Base-by-base conservation (phyloP, 2,329 filamentous ascomycete genomes). In the Ophiostoma sp. region DNA sequence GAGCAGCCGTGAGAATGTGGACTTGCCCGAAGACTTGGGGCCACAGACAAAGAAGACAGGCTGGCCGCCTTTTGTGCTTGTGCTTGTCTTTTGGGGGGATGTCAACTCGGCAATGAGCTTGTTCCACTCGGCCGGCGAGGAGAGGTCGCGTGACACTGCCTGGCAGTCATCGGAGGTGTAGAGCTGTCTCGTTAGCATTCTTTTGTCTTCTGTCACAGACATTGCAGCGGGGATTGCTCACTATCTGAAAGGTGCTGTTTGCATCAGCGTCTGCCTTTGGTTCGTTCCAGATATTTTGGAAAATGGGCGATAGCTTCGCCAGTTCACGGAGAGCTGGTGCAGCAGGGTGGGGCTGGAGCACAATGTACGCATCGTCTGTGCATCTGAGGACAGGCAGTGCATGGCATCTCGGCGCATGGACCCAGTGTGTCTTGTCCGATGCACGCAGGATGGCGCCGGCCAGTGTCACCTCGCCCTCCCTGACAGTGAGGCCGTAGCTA, bases 21-120 rank as follows among this genome's bases (percentile, higher is more conserved):
- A 93, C 74, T 93, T 93, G 2, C 90, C 90, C 2, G 89, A 86
- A 0, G 85, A 87, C 71, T 92, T 90, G 0, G 88, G 85, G 0
- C 90, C 90, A 65, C 88, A 88, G 2, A 92, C 79, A 70, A 93
- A 79, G 6, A 86, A 79, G 2, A 80, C 78, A 2, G 76, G 66
- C 44, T 49, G 64, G 11, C 76, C 63, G 77, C 75, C 6, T 74
- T 76, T 14, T 74, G 60, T 63, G 38, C 4, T 38, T 12, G 55
- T 14, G 27, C 11, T 16, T 1, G 58, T 18, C 1, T 45, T 77
- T 65, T 76, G 79, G 11, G 73, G 73, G 47, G 73, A 78, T 40
- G 60, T 42, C 11, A 85, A 74, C 40, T 80, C 79, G 36, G 82
- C 83, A n/a, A 85, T 78, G 67, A 83, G 82, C 74, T 82, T 83